Base-by-base conservation (phyloP, 2,329 filamentous ascomycete genomes). In the Exophiala oligosperma region DNA sequence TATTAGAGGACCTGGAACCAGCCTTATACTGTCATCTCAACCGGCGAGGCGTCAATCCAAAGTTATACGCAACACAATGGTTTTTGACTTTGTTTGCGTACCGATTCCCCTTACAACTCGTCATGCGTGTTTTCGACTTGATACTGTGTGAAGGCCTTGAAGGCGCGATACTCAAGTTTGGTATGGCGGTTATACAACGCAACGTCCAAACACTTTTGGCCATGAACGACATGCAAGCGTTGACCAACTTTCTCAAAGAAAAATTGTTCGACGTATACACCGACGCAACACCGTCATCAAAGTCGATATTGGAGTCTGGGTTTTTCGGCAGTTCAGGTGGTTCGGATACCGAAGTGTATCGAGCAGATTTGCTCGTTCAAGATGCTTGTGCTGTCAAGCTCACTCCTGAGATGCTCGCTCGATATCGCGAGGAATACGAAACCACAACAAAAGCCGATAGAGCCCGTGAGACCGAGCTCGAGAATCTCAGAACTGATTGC, bases 1-100 rank as follows among this genome's bases (percentile, higher is more conserved):
- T 99, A 21, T 79, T 99, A 28, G 94, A 99, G 75, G 94, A 99
- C 67, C 81, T 93, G 44, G 93, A 99, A 71, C 94, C 95, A 1
- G 92, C 92, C 1, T 79, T 99, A 5, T 97, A 96, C 75, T 97
- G 93, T 71, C 94, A 99, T 73, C 84, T 99, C 56, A 90, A 90
- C 69, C 87, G 94, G 58, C 86, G 90, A 56, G 88, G 91, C 64
- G 94, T 99, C 54, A 89, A 89, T 7, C 89, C 94, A 0, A 91
- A 96, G 70, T 81, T 99, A 7, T 99, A 99, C 71, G 94, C 94
- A 46, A 99, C 94, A 0, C 94, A 99, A 73, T 99, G 94, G 94
- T 99, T 99, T 75, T 82, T 99, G 50, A 99, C 94, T 0, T 81
- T 99, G n/a, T 99, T 99, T 71, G 92, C 93, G 32, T 99, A 99